Conservation (phyloP, 352 stramenopile genomes). For the Phytophthora aleatoria region DNA sequence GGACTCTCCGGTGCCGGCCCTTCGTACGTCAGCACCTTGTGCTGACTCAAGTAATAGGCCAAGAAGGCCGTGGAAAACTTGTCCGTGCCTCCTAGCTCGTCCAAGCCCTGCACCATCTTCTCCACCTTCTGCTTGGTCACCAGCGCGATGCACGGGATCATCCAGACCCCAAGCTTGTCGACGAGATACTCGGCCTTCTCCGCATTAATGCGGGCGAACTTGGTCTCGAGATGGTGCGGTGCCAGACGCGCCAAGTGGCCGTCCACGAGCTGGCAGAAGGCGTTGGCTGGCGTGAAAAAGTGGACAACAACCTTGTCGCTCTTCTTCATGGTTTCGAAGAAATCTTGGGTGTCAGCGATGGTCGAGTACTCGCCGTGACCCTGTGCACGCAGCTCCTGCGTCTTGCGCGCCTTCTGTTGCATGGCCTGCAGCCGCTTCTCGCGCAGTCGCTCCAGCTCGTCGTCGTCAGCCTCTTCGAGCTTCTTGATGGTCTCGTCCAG, state of each 20-base stretch:
- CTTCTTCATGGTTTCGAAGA: conserved; percentile 95
- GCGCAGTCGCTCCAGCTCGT: conserved; percentile 88
- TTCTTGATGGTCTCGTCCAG: conserved; percentile 86
- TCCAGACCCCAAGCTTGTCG: conserved; percentile 94
- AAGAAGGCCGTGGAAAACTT: conserved; percentile 94
- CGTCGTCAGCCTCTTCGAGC: conserved; percentile 86
- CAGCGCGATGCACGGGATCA: conserved; percentile 96
- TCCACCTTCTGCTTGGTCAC: conserved; percentile 95
- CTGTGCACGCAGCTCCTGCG: conserved; percentile 75
- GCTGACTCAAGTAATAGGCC: conserved; percentile 89
- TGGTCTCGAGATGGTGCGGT: conserved; percentile 92
- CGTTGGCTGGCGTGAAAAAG: conserved; percentile 95
- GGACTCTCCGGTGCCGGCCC: conserved; percentile 80
- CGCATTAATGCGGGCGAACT: conserved; percentile 96
- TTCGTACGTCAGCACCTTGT: conserved; percentile 97
- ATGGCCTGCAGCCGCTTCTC: conserved; percentile 81
- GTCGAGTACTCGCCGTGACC: conserved; percentile 90
- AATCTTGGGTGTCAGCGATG: conserved; percentile 93
- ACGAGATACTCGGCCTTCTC: conserved; percentile 97
- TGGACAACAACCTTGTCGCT: conserved; percentile 93
- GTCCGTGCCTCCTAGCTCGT: conserved; percentile 94
- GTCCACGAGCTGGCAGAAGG: conserved; percentile 94
- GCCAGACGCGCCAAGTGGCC: conserved; percentile 92
- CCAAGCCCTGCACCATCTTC: conserved; percentile 96
- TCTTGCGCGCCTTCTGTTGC: conserved; percentile 68